Evolutionary conservation across 257 asterid genomes (phyloP).

Genomic region (Penstemon eatonii): DNA sequence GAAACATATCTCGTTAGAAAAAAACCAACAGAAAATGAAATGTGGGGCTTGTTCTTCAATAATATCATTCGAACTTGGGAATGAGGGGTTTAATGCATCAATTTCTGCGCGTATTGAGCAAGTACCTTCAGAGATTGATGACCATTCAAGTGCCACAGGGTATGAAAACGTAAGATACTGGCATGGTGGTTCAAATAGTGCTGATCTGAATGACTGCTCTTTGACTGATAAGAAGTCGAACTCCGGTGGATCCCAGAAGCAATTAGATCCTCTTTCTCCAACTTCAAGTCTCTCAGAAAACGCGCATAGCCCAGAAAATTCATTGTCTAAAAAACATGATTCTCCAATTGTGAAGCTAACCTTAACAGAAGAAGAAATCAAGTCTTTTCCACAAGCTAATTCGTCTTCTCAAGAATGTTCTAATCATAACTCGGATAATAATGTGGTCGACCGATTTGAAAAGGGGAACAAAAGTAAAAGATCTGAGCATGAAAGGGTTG

Average conservation of each 20-base stretch:
- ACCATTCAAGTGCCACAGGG: conserved; percentile 48
- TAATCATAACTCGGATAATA: conserved; percentile 41
- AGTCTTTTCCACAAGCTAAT: conserved; percentile 31
- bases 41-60: conserved; percentile 89
- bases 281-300: conserved; percentile 51
- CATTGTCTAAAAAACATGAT: conserved; percentile 36
- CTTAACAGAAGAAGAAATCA: conserved; percentile 24
- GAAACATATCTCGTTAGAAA: conserved; percentile 45
- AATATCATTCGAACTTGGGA: conserved; percentile 58
- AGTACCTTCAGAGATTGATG: conserved; percentile 45
- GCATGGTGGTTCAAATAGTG: conserved; percentile 39
- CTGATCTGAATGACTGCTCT: conserved; percentile 37
- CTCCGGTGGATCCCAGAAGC: conserved; percentile 46
- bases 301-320: conserved; percentile 45
- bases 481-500: conserved; percentile 44
- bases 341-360: conserved; percentile 41
- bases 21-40: conserved; percentile 54
- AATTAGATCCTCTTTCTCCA: conserved; percentile 46
- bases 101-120: conserved; percentile 49
- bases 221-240: conserved; percentile 44
- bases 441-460: conserved; percentile 37
- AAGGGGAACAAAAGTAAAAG: conserved; percentile 47
- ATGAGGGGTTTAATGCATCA: conserved; percentile 48
- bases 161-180: conserved; percentile 50
- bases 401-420: conserved; percentile 36